phyloP scores from a whole-genome alignment of 108 stramenopile genomes.

The Cyclotella distinguenda region DNA sequence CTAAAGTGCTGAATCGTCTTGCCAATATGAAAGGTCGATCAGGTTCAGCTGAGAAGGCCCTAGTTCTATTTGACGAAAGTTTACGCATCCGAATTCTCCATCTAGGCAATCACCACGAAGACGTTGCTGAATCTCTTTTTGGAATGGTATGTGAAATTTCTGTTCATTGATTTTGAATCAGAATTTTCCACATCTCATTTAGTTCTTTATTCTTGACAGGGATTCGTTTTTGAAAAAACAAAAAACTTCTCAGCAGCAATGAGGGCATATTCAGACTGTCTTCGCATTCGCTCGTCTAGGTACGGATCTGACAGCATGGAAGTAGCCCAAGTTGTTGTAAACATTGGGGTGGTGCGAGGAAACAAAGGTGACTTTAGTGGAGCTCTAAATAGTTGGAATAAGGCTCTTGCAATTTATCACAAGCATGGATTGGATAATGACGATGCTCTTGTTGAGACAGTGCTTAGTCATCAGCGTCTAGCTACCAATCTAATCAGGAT shows the following conservation, averaged over 20 bases:
- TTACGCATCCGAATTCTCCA: slow-evolving; percentile 47
- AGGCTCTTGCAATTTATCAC: slow-evolving; percentile 43
- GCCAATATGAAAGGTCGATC: slow-evolving; percentile 45
- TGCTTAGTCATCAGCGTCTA: slow-evolving; percentile 31
- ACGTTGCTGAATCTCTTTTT: slow-evolving; percentile 51
- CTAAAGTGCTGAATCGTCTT: slow-evolving; percentile 40
- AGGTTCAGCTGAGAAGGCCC: slow-evolving; percentile 49
- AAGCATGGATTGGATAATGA: slow-evolving; percentile 39
- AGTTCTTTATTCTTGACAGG: background rate
- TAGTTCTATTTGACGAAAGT: slow-evolving; percentile 49
- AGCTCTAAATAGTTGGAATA: slow-evolving; percentile 48
- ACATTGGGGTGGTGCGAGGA: slow-evolving; percentile 46
- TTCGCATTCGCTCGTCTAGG: slow-evolving; percentile 40
- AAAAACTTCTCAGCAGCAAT: slow-evolving; percentile 44
- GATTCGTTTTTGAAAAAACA: slow-evolving; percentile 44
- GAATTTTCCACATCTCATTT: background rate
- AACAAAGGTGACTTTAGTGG: slow-evolving; percentile 47
- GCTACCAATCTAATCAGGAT: slow-evolving; percentile 23
- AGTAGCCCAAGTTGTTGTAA: slow-evolving; percentile 47
- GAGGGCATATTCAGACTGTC: slow-evolving; percentile 47
- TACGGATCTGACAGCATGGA: slow-evolving; percentile 48
- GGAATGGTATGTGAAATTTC: slow-evolving; percentile 24
- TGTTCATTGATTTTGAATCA: background rate
- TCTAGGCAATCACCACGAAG: slow-evolving; percentile 44
- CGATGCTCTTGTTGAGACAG: slow-evolving; percentile 35